Evolutionary conservation across 2,329 filamentous ascomycete species (phyloP).

Genomic region (Fusarium papillatum): DNA sequence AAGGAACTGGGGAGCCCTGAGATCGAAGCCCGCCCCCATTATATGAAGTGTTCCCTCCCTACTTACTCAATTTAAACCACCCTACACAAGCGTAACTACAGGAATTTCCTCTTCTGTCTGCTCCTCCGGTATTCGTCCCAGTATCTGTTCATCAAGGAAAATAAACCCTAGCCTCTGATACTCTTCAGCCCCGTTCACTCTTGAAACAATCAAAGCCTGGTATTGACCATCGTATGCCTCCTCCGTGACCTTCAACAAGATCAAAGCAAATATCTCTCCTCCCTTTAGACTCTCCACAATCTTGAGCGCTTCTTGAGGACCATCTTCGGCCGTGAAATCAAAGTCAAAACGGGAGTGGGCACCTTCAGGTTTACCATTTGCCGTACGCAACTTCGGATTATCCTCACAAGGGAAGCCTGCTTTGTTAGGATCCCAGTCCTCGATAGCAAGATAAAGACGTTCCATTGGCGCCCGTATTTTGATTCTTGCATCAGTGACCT

Average conservation of each 20-base stretch:
- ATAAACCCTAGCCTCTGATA: slow-evolving; percentile 2
- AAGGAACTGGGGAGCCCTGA: background rate
- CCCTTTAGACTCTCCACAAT: background rate
- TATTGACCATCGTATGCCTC: rapidly evolving
- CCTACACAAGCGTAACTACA: background rate
- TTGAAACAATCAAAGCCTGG: background rate
- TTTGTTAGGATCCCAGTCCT: background rate
- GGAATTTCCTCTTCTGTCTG: background rate
- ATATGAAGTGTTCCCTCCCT: background rate
- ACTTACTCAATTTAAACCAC: background rate
- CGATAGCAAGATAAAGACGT: background rate
- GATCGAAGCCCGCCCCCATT: background rate
- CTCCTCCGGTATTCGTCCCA: background rate
- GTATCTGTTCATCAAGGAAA: background rate
- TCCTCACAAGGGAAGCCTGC: background rate
- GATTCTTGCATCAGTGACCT: background rate
- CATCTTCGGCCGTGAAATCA: background rate
- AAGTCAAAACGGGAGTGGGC: background rate
- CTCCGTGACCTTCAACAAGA: background rate
- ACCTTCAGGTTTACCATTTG: background rate
- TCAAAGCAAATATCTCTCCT: background rate
- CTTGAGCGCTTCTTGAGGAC: background rate
- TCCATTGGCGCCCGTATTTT: background rate
- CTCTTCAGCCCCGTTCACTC: background rate
- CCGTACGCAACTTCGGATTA: background rate